Conservation (phyloP, 164 flowering plant genomes). For the Vitis labrusca region DNA sequence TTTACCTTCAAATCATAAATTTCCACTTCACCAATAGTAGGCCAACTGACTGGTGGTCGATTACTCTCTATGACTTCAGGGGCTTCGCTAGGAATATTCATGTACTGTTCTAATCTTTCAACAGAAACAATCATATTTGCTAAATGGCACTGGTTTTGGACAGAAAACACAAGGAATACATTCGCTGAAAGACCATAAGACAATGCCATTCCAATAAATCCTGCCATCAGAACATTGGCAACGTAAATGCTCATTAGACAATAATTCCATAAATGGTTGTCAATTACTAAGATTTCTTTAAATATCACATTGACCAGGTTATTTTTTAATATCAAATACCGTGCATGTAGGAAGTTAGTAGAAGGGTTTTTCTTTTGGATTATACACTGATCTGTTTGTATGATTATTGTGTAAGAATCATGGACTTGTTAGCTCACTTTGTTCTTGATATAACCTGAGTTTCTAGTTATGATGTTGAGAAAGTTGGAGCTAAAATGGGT, state of each 20-base stretch:
- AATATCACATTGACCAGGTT: too few species aligned
- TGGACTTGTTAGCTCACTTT: too few species aligned
- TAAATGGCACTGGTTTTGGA: slow-evolving; percentile 53
- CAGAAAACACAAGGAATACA: slow-evolving; percentile 40
- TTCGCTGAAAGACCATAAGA: slow-evolving; percentile 81
- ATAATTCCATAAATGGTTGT: neutral
- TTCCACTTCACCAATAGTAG: slow-evolving; percentile 56
- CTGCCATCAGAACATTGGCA: slow-evolving; percentile 30
- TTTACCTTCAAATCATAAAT: slow-evolving; percentile 52
- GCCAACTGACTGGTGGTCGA: slow-evolving; percentile 58
- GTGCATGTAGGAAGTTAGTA: too few species aligned
- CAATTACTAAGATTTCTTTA: neutral
- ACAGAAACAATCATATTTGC: slow-evolving; percentile 66
- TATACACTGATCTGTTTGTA: too few species aligned
- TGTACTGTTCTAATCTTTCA: slow-evolving; percentile 70
- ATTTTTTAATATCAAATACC: too few species aligned
- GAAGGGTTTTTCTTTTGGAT: too few species aligned
- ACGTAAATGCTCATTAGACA: neutral
- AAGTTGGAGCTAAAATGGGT: too few species aligned
- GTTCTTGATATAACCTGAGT: too few species aligned
- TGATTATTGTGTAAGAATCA: too few species aligned
- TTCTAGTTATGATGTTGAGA: too few species aligned
- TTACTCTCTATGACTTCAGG: slow-evolving; percentile 44
- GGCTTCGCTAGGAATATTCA: slow-evolving; percentile 72
- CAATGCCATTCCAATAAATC: slow-evolving; percentile 76